These are phyloP conservation scores for Plasmopara muralis DNA, from an alignment of 352 stramenopile genomes.

Conservation along the genomic window DNA sequence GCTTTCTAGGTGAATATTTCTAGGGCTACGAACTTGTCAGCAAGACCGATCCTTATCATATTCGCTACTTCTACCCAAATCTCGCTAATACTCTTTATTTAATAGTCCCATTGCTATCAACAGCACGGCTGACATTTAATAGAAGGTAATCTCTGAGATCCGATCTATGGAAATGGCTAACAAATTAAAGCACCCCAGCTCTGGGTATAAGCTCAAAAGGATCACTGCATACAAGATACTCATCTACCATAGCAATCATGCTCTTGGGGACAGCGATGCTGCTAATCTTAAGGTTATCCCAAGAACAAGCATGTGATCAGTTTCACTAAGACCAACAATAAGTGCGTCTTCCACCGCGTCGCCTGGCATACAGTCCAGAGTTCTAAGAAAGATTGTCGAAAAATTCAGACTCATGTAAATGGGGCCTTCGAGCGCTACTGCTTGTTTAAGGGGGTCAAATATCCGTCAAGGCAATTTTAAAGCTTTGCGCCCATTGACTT, in stretches of 20 bases:
- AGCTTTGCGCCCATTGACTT: slow-evolving; percentile 7
- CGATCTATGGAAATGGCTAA: slow-evolving; percentile 17
- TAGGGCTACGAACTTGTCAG: too few species aligned
- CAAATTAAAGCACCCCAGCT: slow-evolving; percentile 11
- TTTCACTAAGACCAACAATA: not conserved
- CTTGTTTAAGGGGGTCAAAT: slow-evolving; percentile 3
- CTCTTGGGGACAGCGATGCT: slow-evolving; percentile 9
- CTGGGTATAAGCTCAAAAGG: slow-evolving; percentile 8
- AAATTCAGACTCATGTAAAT: slow-evolving; percentile 5
- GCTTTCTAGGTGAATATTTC: not conserved
- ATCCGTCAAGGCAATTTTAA: not conserved
- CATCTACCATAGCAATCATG: slow-evolving; percentile 15
- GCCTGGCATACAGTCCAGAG: slow-evolving; percentile 2
- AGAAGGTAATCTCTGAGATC: slow-evolving; percentile 9
- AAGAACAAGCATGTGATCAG: not conserved
- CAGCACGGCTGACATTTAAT: slow-evolving; percentile 12
- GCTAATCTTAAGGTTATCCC: not conserved
- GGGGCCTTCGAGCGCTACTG: slow-evolving; percentile 6
- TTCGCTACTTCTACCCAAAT: slow-evolving; percentile 4
- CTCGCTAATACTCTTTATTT: slow-evolving; percentile 31
- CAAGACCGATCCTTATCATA: slow-evolving; percentile 4
- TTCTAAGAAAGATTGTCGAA: slow-evolving; percentile 6
- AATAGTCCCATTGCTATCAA: slow-evolving; percentile 16
- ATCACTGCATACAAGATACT: slow-evolving; percentile 16
- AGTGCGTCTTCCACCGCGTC: slow-evolving; percentile 6